Percentiles rank a stretch among this genome's conserved stretches.
phyloP scores from a whole-genome alignment of 2,329 filamentous ascomycete species.

The Lachnellula subtilissima region DNA sequence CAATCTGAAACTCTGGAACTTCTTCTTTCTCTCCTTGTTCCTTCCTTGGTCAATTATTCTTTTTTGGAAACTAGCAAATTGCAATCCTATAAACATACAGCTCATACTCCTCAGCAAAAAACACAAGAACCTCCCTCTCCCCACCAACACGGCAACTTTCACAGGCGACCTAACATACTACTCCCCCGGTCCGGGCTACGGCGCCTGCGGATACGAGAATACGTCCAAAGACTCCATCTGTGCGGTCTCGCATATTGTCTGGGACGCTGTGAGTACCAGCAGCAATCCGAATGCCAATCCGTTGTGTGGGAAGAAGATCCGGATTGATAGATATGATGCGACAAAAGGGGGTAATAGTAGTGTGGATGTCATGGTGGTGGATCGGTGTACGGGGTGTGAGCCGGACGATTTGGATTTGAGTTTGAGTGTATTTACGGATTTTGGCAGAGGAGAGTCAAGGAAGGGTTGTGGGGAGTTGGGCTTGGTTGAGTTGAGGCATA shows the following conservation, averaged over 20 bases:
- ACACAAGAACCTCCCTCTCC: slow-evolving; percentile 44
- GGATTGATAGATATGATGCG: slow-evolving; percentile 47
- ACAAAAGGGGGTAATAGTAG: slow-evolving; percentile 47
- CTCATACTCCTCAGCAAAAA: slow-evolving; percentile 4
- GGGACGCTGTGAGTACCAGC: slow-evolving; percentile 51
- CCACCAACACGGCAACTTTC: slow-evolving; percentile 46
- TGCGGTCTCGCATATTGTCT: slow-evolving; percentile 63
- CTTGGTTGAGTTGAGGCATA: slow-evolving; percentile 28
- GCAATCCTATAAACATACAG: neutral
- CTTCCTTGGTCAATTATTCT: slow-evolving; percentile 3
- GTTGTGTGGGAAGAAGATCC: slow-evolving; percentile 62
- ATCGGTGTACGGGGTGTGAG: slow-evolving; percentile 49
- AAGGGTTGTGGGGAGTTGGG: slow-evolving; percentile 36
- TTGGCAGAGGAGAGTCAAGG: slow-evolving; percentile 42
- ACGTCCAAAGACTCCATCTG: slow-evolving; percentile 54
- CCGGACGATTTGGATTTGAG: slow-evolving; percentile 41
- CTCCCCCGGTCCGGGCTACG: slow-evolving; percentile 54
- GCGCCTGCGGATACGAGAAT: slow-evolving; percentile 62
- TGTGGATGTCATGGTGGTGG: slow-evolving; percentile 59
- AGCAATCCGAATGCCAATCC: slow-evolving; percentile 60
- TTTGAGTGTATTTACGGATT: slow-evolving; percentile 36
- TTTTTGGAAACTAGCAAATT: neutral
- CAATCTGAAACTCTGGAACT: too few relatives aligned
- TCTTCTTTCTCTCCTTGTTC: neutral
- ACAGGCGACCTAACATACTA: slow-evolving; percentile 68